Evolutionary conservation across 1,284 basidiomycete genomes (phyloP), one percentile per base, ranked within the genome.

Genomic region (Apiotrichum sp.): DNA sequence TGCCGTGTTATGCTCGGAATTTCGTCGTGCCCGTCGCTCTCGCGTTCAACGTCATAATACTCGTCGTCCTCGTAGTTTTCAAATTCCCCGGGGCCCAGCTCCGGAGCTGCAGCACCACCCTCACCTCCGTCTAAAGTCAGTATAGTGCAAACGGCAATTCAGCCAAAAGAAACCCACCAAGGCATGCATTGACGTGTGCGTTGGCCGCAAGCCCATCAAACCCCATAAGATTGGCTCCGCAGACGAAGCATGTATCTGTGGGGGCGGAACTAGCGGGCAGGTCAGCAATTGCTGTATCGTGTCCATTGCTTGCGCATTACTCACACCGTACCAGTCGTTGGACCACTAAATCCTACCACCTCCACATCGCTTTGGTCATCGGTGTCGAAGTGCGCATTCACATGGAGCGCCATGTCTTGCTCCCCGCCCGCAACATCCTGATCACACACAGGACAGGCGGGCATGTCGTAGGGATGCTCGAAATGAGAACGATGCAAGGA

Each of bases 371-470:
- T 7, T 38, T 38, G 8, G 36, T 13, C 13, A 13, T 38, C 40
- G 9, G 32, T 50, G 4, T 57, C 57, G 52, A 73, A 70, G 54
- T 71, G 70, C 2, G 58, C 50, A 50, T 73, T 69, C 44, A 73
- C 69, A 55, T 73, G 71, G 38, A 67, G 62, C 11, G 55, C 57
- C 50, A 69, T 66, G 0, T 64, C 66, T 1, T 39, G 35, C 8
- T 64, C 50, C 51, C 67, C 67, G 1, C 65, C 65, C 46, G 66
- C 41, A 22, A 65, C 39, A 13, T 54, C 22, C 39, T 61, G 31
- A 1, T 56, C 57, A 46, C 71, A 73, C 1, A 71, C 68, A 2
- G 70, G 70, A 48, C 71, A 73, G 29, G 43, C 29, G 3, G 56
- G 52, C 62, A 63, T 63, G 22, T 22, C 22, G 22, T 22, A 22